Evolutionary conservation across 2,329 filamentous ascomycete species (phyloP).

Genomic region (Capronia americana): DNA sequence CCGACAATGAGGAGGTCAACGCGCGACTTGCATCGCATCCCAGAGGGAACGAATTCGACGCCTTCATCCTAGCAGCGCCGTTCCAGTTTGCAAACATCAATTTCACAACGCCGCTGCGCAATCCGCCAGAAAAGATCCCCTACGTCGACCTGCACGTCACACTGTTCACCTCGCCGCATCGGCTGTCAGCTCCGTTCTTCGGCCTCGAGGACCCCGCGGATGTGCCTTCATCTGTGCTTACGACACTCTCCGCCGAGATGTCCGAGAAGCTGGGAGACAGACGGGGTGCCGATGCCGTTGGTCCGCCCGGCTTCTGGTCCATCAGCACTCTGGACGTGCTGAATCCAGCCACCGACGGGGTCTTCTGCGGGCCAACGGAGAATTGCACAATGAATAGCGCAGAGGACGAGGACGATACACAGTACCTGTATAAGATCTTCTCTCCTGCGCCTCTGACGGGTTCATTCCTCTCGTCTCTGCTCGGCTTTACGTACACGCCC

Average conservation of each 20-base stretch:
- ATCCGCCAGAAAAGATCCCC: slow-evolving; percentile 75
- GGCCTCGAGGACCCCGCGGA: slow-evolving; percentile 60
- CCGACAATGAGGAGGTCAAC: slow-evolving; percentile 44
- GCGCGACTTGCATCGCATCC: slow-evolving; percentile 16
- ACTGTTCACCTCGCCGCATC: slow-evolving; percentile 78
- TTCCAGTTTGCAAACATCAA: slow-evolving; percentile 78
- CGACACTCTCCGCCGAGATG: slow-evolving; percentile 73
- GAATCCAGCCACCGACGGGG: slow-evolving; percentile 58
- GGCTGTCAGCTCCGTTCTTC: slow-evolving; percentile 76
- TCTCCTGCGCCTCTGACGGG: slow-evolving; percentile 58
- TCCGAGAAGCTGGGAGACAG: slow-evolving; percentile 43
- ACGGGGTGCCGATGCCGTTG: slow-evolving; percentile 64
- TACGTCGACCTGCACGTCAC: slow-evolving; percentile 90
- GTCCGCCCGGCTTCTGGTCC: slow-evolving; percentile 81
- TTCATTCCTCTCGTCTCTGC: slow-evolving; percentile 56
- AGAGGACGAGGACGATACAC: slow-evolving; percentile 27
- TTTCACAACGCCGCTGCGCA: slow-evolving; percentile 51
- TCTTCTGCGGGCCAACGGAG: slow-evolving; percentile 31
- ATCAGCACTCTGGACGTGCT: slow-evolving; percentile 74
- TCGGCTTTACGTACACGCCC: slow-evolving; percentile 50
- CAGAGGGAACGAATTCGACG: slow-evolving; percentile 64
- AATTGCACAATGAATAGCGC: slow-evolving; percentile 7
- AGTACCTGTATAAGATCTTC: slow-evolving; percentile 71
- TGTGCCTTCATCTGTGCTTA: slow-evolving; percentile 78
- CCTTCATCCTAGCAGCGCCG: slow-evolving; percentile 81